Evolutionary conservation across 2,329 filamentous ascomycete genomes (phyloP).

Genomic region (Trichophyton schoenleinii): DNA sequence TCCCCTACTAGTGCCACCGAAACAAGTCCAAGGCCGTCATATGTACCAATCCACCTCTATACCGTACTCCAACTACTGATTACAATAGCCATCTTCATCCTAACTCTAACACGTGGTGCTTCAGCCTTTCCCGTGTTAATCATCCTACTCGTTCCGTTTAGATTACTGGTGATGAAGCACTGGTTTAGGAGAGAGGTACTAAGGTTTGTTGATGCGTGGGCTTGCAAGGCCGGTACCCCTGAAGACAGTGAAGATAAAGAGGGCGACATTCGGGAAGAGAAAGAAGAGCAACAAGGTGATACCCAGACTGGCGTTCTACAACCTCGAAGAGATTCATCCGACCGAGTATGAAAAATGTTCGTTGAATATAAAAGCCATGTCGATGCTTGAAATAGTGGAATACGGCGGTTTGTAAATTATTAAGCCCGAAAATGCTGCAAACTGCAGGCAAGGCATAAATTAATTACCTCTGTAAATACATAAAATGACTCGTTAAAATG

Average conservation of each 20-base stretch:
- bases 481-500: not conserved
- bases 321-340: not conserved
- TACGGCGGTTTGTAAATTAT: too few species aligned
- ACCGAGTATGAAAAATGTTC: not conserved
- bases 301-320: not conserved
- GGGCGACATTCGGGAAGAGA: conserved; percentile 6
- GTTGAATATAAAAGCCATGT: too few species aligned
- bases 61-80: conserved; percentile 46
- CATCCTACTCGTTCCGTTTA: conserved; percentile 50
- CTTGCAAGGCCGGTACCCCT: conserved; percentile 42
- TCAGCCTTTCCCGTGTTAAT: conserved; percentile 53
- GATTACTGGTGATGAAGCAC: conserved; percentile 47
- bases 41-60: conserved; percentile 46
- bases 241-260: conserved; percentile 35
- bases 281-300: not conserved
- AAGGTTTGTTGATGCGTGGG: conserved; percentile 38
- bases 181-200: conserved; percentile 49
- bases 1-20: not conserved
- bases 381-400: not conserved
- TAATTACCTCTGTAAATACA: not conserved
- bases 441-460: not conserved
- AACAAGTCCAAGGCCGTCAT: conserved; percentile 24
- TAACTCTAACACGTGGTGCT: conserved; percentile 51
- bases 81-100: conserved; percentile 49
- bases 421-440: not conserved